Conservation (phyloP, 1,284 basidiomycete species). For the Coniferiporia sulphurascens region DNA sequence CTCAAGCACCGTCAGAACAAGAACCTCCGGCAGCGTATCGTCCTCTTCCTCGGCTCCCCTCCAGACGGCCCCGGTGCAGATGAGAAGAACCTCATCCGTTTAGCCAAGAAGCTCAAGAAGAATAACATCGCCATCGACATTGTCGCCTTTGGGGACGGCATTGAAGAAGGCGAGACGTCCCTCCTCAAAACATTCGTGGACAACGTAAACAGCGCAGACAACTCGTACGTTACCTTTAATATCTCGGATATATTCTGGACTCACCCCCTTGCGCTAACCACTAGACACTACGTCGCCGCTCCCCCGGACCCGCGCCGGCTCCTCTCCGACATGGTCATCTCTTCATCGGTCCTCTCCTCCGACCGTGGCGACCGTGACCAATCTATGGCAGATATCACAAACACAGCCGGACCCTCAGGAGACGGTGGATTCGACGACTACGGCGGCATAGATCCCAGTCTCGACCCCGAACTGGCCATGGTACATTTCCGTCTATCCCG, state of each 20-base stretch:
- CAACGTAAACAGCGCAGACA: slow-evolving; percentile 71
- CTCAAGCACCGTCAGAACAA: slow-evolving; percentile 99
- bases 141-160: slow-evolving; percentile 73
- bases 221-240: slow-evolving; percentile 58
- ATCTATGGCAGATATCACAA: slow-evolving; percentile 46
- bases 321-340: slow-evolving; percentile 79
- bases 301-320: slow-evolving; percentile 69
- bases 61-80: slow-evolving; percentile 61
- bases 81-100: slow-evolving; percentile 74
- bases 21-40: slow-evolving; percentile 91
- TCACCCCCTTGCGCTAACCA: not conserved
- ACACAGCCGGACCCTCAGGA: slow-evolving; percentile 41
- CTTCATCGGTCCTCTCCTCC: slow-evolving; percentile 78
- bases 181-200: slow-evolving; percentile 77
- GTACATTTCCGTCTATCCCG: slow-evolving; percentile 36
- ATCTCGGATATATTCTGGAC: not conserved
- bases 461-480: slow-evolving; percentile 98
- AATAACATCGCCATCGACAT: slow-evolving; percentile 98
- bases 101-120: slow-evolving; percentile 98
- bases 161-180: slow-evolving; percentile 56
- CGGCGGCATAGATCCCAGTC: slow-evolving; percentile 89
- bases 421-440: slow-evolving; percentile 55
- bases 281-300: slow-evolving; percentile 80
- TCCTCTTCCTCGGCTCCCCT: slow-evolving; percentile 92
- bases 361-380: slow-evolving; percentile 67